phyloP scores from a whole-genome alignment of 345 rosid genomes.

The Salix udensis region DNA sequence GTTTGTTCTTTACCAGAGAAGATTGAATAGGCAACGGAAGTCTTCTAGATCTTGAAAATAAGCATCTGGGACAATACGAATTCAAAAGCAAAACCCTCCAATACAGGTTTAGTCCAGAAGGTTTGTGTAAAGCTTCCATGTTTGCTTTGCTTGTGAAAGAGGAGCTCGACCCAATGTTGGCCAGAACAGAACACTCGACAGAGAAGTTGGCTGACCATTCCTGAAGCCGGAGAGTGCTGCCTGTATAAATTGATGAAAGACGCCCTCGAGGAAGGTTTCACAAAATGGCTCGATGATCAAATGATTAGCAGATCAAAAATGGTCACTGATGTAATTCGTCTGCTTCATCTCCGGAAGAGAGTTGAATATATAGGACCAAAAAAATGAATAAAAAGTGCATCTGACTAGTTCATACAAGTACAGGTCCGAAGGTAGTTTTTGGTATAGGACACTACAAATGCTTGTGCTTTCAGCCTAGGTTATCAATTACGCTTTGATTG shows the following conservation, averaged over 20 bases:
- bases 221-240: conserved; percentile 38
- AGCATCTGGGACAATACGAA: conserved; percentile 33
- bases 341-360: background rate
- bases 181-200: conserved; percentile 42
- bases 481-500: too few relatives aligned
- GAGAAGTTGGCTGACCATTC: conserved; percentile 42
- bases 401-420: background rate
- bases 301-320: conserved; percentile 6
- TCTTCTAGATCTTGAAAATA: too few relatives aligned
- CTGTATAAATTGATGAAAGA: conserved; percentile 48
- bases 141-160: conserved; percentile 44
- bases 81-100: conserved; percentile 48
- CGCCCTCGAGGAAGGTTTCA: conserved; percentile 35
- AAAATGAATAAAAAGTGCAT: background rate
- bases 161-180: conserved; percentile 40
- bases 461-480: background rate
- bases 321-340: background rate
- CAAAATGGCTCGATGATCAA: conserved; percentile 28
- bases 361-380: background rate
- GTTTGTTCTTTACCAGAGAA: too few relatives aligned
- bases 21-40: too few relatives aligned
- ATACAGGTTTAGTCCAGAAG: conserved; percentile 37
- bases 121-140: conserved; percentile 44
- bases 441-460: background rate
- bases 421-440: background rate